These are phyloP conservation scores for Abrus pulchellus DNA, from an alignment of 306 rosid species.

Conservation along the genomic window DNA sequence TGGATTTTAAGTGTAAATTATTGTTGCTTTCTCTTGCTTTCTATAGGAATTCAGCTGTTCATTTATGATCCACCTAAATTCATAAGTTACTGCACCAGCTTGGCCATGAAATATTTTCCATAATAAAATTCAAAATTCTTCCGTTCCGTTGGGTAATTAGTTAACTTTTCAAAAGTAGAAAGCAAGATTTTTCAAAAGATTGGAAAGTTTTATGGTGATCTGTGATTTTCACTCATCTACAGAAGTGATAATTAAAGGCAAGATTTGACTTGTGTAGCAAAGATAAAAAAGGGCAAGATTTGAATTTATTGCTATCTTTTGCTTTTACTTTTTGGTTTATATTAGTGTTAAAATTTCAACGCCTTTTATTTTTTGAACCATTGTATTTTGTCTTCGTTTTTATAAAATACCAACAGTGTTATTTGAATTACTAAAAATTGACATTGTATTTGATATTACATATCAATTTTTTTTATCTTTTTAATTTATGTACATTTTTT, in stretches of 20 bases:
- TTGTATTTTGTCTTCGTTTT: no score
- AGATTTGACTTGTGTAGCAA: neutral
- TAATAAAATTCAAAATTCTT: neutral
- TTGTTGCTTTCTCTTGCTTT: conserved; percentile 25
- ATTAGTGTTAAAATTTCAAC: no score
- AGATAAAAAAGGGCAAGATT: neutral
- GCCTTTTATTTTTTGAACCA: neutral
- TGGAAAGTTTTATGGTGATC: neutral
- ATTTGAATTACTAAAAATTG: no score
- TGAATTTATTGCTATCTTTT: neutral
- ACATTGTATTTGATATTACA: no score
- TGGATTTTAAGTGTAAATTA: conserved; percentile 46
- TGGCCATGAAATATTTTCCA: neutral
- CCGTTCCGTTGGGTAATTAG: neutral
- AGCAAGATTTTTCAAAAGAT: neutral
- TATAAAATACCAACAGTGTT: no score
- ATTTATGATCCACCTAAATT: neutral
- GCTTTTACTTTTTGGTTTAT: neutral
- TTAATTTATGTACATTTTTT: no score
- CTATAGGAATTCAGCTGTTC: neutral
- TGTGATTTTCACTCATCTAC: neutral
- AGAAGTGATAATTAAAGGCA: neutral
- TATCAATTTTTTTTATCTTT: no score
- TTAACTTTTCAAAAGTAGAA: neutral
- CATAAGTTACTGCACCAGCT: neutral